Base-by-base conservation (phyloP, 139 green algal species). In the Tetratostichococcus sp. region DNA sequence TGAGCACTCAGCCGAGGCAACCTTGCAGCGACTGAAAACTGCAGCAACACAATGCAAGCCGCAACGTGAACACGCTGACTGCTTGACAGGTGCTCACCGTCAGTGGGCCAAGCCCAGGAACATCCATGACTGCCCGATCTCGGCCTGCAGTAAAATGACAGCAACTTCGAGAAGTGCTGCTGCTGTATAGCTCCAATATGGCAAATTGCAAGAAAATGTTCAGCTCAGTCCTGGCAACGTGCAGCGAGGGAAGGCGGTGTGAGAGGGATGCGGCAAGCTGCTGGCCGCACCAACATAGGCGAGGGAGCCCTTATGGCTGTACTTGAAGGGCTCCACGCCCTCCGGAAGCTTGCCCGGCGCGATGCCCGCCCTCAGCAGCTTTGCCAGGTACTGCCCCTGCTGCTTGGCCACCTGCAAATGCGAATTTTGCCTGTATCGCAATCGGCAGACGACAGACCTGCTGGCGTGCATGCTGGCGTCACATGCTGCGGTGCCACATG, bases 51-150 rank as follows among this genome's bases (percentile, higher is more conserved):
- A n/a, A n/a, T n/a, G n/a, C n/a, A n/a, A n/a, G n/a, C n/a, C n/a
- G n/a, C n/a, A n/a, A n/a, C n/a, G n/a, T n/a, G n/a, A n/a, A n/a
- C n/a, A n/a, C n/a, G n/a, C n/a, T n/a, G n/a, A n/a, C n/a, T n/a
- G n/a, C n/a, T n/a, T n/a, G n/a, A 50, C 8, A 50, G 14, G 14
- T 50, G 8, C 39, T 50, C 8, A 50, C 39, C 50, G 50, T n/a
- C 2, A 96, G 76, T 0, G 88, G 86, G 0, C 87, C 86, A 5
- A 95, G 22, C 28, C 77, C 75, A 28, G 93, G 93, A 22, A 96
- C 84, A 74, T 98, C 93, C 79, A 97, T 93, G 62, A 98, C 93
- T 1, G 93, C 93, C 50, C 89, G 86, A 86, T 97, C 91, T 33
- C 70, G 72, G 14, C 77, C 50, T 69, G 65, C 73, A 23, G 88